Conservation (phyloP, 2,329 filamentous ascomycete genomes). For the Phoma sp. region DNA sequence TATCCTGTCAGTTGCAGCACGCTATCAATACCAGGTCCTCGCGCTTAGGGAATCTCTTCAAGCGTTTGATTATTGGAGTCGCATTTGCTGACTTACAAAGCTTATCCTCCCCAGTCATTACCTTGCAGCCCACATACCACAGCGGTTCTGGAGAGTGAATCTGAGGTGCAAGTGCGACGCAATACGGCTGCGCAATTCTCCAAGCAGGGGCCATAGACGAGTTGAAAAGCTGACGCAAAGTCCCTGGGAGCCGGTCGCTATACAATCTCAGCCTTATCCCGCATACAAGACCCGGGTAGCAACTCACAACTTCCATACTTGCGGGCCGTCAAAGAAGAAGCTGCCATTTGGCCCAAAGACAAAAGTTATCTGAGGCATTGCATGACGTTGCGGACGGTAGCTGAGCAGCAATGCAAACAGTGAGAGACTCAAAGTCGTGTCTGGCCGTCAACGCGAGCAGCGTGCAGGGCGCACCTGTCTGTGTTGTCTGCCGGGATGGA, state of each 20-base stretch:
- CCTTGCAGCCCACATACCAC: conserved; percentile 45
- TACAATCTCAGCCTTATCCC: conserved; percentile 25
- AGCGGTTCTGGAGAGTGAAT: conserved; percentile 36
- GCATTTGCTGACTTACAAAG: conserved; percentile 35
- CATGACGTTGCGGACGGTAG: conserved; percentile 17
- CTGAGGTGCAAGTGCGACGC: conserved; percentile 41
- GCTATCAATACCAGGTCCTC: not conserved
- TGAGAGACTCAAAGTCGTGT: not conserved
- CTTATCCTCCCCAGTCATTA: conserved; percentile 42
- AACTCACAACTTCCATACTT: conserved; percentile 46
- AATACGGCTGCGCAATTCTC: conserved; percentile 43
- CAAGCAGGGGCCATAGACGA: conserved; percentile 40
- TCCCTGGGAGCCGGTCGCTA: conserved; percentile 42
- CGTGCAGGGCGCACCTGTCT: not conserved
- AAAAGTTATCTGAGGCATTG: conserved; percentile 44
- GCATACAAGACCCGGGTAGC: not conserved
- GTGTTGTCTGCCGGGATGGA: conserved; percentile 13
- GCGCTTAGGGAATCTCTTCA: too few relatives aligned
- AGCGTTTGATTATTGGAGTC: not conserved
- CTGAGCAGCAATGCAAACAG: conserved; percentile 1
- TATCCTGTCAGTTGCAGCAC: conserved; percentile 18
- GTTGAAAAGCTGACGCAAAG: conserved; percentile 43
- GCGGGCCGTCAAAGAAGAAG: conserved; percentile 46
- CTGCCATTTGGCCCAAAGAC: conserved; percentile 45
- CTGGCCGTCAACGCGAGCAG: conserved; percentile 11